Conservation (phyloP, 2,329 filamentous ascomycete genomes). For the Lachnellula occidentalis region DNA sequence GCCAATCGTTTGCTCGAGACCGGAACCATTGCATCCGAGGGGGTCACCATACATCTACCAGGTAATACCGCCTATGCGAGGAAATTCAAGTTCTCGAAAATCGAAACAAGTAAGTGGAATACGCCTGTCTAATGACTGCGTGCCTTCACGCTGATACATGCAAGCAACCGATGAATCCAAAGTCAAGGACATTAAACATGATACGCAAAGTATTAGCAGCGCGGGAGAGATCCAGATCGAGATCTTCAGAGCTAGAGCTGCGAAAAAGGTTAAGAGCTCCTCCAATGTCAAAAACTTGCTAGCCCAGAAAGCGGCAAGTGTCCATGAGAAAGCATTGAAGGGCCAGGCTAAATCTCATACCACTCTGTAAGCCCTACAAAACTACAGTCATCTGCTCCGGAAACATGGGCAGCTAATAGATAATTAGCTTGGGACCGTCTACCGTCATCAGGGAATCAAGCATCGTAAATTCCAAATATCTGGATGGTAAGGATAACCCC, state of each 20-base stretch:
- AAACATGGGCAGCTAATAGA: neutral
- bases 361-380: conserved; percentile 1
- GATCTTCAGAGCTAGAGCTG: neutral
- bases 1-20: neutral
- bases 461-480: neutral
- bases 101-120: conserved; percentile 3
- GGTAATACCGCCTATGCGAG: neutral
- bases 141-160: neutral
- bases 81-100: conserved; percentile 9
- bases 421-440: neutral
- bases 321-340: conserved; percentile 17
- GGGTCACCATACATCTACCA: neutral
- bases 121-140: neutral
- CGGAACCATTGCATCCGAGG: neutral
- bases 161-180: conserved; percentile 3
- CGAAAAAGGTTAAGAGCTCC: neutral
- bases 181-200: conserved; percentile 1
- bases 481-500: conserved; percentile 19
- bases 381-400: neutral
- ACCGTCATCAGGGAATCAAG: neutral
- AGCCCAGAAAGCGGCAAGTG: neutral
- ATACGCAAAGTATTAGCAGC: conserved; percentile 1
- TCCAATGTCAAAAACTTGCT: neutral
- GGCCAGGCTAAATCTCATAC: conserved; percentile 14
- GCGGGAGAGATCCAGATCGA: conserved; percentile 9